These are phyloP conservation scores for Pseudogymnoascus verrucosus DNA, from an alignment of 2,329 filamentous ascomycete species.

Conservation along the genomic window DNA sequence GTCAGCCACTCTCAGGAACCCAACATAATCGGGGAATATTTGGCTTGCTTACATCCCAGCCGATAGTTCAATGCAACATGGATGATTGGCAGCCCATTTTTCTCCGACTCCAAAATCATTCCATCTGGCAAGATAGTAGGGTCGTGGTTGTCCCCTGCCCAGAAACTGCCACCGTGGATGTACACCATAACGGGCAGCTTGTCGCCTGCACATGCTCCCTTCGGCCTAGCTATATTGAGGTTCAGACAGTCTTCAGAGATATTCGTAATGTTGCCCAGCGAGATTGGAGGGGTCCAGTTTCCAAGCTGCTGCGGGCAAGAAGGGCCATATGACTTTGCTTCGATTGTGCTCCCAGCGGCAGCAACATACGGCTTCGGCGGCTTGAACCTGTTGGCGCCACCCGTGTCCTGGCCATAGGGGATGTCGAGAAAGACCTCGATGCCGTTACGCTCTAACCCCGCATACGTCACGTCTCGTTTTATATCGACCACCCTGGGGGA, in stretches of 20 bases:
- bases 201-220: conserved; percentile 40
- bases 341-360: conserved; percentile 27
- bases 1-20: not conserved
- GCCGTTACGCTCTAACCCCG: conserved; percentile 35
- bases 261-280: conserved; percentile 31
- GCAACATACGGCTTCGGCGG: conserved; percentile 33
- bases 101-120: conserved; percentile 37
- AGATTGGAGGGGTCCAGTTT: conserved; percentile 24
- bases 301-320: conserved; percentile 38
- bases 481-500: conserved; percentile 17
- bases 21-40: not conserved
- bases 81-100: conserved; percentile 42
- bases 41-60: conserved; percentile 15
- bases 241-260: conserved; percentile 54
- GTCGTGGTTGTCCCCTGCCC: conserved; percentile 12
- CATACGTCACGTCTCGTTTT: conserved; percentile 31
- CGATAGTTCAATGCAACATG: conserved; percentile 52
- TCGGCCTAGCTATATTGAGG: conserved; percentile 49
- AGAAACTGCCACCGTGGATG: conserved; percentile 54
- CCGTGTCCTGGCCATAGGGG: conserved; percentile 39
- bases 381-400: conserved; percentile 38
- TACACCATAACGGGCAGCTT: conserved; percentile 59
- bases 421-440: conserved; percentile 42
- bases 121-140: conserved; percentile 32
- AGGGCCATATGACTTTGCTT: conserved; percentile 34